Evolutionary conservation across 441 rosid species (phyloP), one percentile per base, ranked within the genome.

Genomic region (Pelargonium citronellum): DNA sequence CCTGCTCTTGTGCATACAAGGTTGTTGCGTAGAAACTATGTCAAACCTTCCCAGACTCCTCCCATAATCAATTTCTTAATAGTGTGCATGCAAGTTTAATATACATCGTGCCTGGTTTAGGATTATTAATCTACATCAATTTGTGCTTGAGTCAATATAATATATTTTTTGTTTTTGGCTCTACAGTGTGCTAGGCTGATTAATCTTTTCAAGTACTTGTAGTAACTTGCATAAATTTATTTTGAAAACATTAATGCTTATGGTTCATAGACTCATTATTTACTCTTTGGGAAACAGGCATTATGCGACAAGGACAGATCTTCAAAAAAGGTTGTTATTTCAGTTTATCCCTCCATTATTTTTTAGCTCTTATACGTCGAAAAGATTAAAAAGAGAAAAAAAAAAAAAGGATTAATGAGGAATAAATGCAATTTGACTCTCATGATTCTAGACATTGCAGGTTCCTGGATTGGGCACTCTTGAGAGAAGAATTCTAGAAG

Each of bases 401-500:
- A 0, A 60, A 57, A 7, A 43, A 43, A 44, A 10, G 49, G 13
- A 44, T 8, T 44, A 9, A n/a, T 6, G 41, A 37, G 3, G 41
- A 37, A 0, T 19, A 1, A 11, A 62, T 6, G 17, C 66, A 12
- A 11, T 27, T 62, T 27, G 41, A 24, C 66, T 16, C 64, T 61
- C 13, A 57, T 70, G 49, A 53, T 71, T 67, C 53, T 67, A 44
- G 34, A 63, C 72, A 13, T 49, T 82, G 80, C 83, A 95, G 96
- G 84, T 81, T 80, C 80, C 85, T 41, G 95, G 97, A 65, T 88
- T 83, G 73, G 96, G 89, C 16, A 87, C 78, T 73, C 91, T 95
- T 0, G 99, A 95, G 87, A 91, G 99, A 84, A 88, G 99, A 81
- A 73, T 89, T 58, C 80, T 95, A 51, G 97, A 95, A 82, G 81